A percentile compares a stretch with the other conserved stretches of the same genome.
Evolutionary conservation across 1,284 basidiomycete genomes (phyloP).

Genomic region (Microbotryomycetes sp.): DNA sequence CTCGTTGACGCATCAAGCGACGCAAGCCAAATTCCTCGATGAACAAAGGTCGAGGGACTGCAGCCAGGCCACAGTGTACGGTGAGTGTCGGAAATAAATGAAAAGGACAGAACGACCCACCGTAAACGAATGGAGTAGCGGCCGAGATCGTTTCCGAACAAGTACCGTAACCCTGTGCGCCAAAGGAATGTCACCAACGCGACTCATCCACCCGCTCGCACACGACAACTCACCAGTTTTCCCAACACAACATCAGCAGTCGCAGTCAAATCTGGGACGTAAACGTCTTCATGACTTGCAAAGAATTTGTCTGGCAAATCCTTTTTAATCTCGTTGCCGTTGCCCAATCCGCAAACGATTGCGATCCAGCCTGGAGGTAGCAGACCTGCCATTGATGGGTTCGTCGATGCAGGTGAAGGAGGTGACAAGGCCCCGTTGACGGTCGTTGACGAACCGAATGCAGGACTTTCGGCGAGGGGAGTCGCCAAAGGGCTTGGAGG

Average conservation of each 20-base stretch:
- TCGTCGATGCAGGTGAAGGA: slow-evolving; percentile 7
- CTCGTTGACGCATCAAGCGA: slow-evolving; percentile 48
- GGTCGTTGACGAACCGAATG: not conserved
- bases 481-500: slow-evolving; percentile 22
- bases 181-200: not conserved
- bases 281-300: slow-evolving; percentile 62
- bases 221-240: slow-evolving; percentile 48
- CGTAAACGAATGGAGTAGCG: slow-evolving; percentile 30
- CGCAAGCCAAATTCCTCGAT: slow-evolving; percentile 68
- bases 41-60: slow-evolving; percentile 66
- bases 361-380: slow-evolving; percentile 67
- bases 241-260: slow-evolving; percentile 66
- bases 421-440: not conserved
- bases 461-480: slow-evolving; percentile 4
- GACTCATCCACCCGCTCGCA: not conserved
- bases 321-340: slow-evolving; percentile 39
- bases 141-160: slow-evolving; percentile 37
- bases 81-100: not conserved
- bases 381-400: slow-evolving; percentile 15
- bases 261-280: slow-evolving; percentile 70
- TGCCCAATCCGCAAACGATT: slow-evolving; percentile 60
- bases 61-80: not conserved
- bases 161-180: slow-evolving; percentile 36
- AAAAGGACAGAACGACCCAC: slow-evolving; percentile 8
- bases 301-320: slow-evolving; percentile 62